Conservation (phyloP, 345 rosid genomes). For the Erodium maritimum region DNA sequence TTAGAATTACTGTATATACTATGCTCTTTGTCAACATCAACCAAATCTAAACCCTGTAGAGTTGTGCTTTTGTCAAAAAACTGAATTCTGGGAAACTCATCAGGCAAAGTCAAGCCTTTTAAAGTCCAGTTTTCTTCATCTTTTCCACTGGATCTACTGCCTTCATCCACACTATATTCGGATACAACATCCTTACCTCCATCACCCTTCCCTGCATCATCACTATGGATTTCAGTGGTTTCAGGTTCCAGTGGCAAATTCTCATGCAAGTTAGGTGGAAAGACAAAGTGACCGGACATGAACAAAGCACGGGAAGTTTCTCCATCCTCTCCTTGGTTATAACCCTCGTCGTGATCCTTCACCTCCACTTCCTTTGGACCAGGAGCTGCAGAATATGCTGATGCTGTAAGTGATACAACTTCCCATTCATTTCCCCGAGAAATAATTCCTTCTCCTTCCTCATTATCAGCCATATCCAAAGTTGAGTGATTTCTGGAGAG, state of each 20-base stretch:
- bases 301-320: conserved; percentile 57
- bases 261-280: conserved; percentile 64
- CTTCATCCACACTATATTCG: conserved; percentile 28
- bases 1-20: conserved; percentile 38
- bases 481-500: background rate
- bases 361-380: conserved; percentile 42
- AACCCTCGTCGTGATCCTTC: conserved; percentile 26
- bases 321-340: conserved; percentile 20
- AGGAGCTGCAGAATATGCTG: conserved; percentile 86
- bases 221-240: conserved; percentile 23
- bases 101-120: conserved; percentile 38
- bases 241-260: conserved; percentile 36
- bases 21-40: conserved; percentile 27
- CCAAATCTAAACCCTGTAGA: conserved; percentile 22
- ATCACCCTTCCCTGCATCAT: conserved; percentile 7
- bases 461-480: conserved; percentile 45
- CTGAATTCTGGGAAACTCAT: conserved; percentile 41
- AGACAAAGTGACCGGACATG: conserved; percentile 72
- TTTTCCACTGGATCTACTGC: conserved; percentile 35
- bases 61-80: conserved; percentile 33
- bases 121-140: conserved; percentile 42
- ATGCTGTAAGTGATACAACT: conserved; percentile 86
- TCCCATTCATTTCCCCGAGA: conserved; percentile 83
- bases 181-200: conserved; percentile 25
- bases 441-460: conserved; percentile 26